These are phyloP conservation scores for Nidula niveotomentosa DNA, from an alignment of 1,284 basidiomycete species.

Conservation along the genomic window DNA sequence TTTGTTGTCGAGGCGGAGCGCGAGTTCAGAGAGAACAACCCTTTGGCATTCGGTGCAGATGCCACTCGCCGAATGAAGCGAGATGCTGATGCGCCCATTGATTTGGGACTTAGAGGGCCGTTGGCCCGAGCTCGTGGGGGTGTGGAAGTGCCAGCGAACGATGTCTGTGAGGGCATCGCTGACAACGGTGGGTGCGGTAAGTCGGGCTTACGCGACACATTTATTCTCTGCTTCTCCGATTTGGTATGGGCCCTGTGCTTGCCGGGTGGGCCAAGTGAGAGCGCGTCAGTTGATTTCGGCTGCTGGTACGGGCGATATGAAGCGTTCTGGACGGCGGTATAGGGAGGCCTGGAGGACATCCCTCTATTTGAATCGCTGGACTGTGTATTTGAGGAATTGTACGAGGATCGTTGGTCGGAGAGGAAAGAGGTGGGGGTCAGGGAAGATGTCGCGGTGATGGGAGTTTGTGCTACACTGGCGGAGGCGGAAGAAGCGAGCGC, in stretches of 20 bases:
- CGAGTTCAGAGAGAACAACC: slow-evolving; percentile 68
- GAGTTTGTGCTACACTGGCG: slow-evolving; percentile 30
- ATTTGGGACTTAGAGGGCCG: slow-evolving; percentile 56
- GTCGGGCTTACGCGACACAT: slow-evolving; percentile 23
- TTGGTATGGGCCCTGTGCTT: slow-evolving; percentile 49
- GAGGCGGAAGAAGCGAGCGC: slow-evolving; percentile 32
- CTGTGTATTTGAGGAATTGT: slow-evolving; percentile 69
- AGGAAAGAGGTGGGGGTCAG: slow-evolving; percentile 49
- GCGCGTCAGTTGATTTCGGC: slow-evolving; percentile 33
- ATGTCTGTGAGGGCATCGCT: slow-evolving; percentile 29
- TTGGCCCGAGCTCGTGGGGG: slow-evolving; percentile 32
- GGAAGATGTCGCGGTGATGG: slow-evolving; percentile 43
- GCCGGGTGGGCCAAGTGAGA: slow-evolving; percentile 27
- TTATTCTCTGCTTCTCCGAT: slow-evolving; percentile 52
- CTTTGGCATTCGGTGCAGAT: slow-evolving; percentile 95
- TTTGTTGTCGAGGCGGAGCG: slow-evolving; percentile 57
- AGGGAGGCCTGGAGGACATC: slow-evolving; percentile 24
- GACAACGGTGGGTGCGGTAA: slow-evolving; percentile 30
- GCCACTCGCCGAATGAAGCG: slow-evolving; percentile 94
- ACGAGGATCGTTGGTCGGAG: slow-evolving; percentile 63
- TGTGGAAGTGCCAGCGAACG: slow-evolving; percentile 36
- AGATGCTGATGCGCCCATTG: slow-evolving; percentile 68
- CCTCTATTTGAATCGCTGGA: slow-evolving; percentile 61
- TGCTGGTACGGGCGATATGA: slow-evolving; percentile 28
- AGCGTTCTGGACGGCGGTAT: slow-evolving; percentile 28